A percentile compares a stretch with the other conserved stretches of the same genome.
Conservation (phyloP, 1,284 basidiomycete species). For the Volvariella volvacea region DNA sequence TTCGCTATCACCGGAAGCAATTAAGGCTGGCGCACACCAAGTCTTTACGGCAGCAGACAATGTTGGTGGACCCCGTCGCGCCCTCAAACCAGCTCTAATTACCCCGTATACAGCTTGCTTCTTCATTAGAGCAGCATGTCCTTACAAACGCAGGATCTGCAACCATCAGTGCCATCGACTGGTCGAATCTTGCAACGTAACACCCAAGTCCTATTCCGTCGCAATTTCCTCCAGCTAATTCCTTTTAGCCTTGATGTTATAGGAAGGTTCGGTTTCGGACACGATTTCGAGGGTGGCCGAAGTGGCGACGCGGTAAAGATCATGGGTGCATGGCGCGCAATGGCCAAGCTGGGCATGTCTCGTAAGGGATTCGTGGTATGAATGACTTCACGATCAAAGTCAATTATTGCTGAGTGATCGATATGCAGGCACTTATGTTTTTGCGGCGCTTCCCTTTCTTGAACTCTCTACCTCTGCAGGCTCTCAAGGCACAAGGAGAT, state of each 20-base stretch:
- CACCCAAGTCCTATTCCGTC: slow-evolving; percentile 5
- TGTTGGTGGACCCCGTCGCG: not conserved
- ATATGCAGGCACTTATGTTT: slow-evolving; percentile 9
- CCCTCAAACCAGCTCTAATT: not conserved
- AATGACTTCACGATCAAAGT: not conserved
- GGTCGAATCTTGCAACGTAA: not conserved
- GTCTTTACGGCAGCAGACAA: not conserved
- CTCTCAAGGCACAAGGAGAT: slow-evolving; percentile 8
- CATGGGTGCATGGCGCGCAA: slow-evolving; percentile 5
- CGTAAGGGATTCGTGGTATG: slow-evolving; percentile 8
- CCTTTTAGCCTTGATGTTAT: slow-evolving; percentile 6
- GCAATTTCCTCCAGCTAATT: slow-evolving; percentile 1
- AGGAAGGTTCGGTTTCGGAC: slow-evolving; percentile 6
- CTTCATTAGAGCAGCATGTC: not conserved
- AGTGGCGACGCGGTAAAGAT: slow-evolving; percentile 8
- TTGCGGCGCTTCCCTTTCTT: slow-evolving; percentile 9
- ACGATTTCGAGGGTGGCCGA: slow-evolving; percentile 10
- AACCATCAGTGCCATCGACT: not conserved
- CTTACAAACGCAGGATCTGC: not conserved
- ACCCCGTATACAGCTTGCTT: not conserved
- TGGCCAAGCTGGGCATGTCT: slow-evolving; percentile 3
- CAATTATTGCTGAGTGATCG: not conserved
- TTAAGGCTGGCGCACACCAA: not conserved
- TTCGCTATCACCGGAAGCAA: slow-evolving; percentile 14
- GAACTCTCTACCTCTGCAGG: slow-evolving; percentile 9